phyloP scores from a whole-genome alignment of 805 yeast genomes.

The Lipomyces japonicus region DNA sequence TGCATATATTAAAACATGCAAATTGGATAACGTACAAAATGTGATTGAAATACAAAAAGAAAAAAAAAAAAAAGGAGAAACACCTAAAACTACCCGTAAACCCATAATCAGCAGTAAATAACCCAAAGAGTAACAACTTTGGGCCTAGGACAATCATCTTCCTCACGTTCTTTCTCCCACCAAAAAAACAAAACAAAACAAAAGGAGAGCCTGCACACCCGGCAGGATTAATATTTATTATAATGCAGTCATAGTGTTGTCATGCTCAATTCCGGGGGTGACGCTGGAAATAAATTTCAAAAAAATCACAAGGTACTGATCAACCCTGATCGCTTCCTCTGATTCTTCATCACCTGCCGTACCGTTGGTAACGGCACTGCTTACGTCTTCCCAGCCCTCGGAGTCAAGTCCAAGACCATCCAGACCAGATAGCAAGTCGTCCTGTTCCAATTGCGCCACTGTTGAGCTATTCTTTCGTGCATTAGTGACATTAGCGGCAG shows the following conservation, averaged over 20 bases:
- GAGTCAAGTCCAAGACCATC: constrained; percentile 38
- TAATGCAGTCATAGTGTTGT: constrained; percentile 94
- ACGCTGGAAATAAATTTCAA: constrained; percentile 94
- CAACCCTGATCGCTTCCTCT: constrained; percentile 74
- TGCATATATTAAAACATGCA: too few species aligned
- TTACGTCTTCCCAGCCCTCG: constrained; percentile 34
- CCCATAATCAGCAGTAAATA: too few species aligned
- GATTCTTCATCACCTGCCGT: constrained; percentile 48
- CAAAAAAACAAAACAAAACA: not conserved
- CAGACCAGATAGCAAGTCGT: constrained; percentile 18
- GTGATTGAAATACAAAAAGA: too few species aligned
- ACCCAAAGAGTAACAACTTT: not conserved
- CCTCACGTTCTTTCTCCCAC: too few species aligned
- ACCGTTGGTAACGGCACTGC: constrained; percentile 25
- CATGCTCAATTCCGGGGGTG: constrained; percentile 96
- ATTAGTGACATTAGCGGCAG: constrained; percentile 1
- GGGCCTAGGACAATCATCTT: too few species aligned
- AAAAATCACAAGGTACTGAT: constrained; percentile 84
- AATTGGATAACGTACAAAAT: too few species aligned
- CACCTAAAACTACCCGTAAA: too few species aligned
- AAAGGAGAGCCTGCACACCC: too few species aligned
- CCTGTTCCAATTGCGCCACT: constrained; percentile 10
- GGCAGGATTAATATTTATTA: constrained; percentile 15
- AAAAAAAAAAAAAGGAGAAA: too few species aligned
- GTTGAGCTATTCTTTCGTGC: too few species aligned